A percentile compares a stretch with the other conserved stretches of the same genome.
phyloP scores from a whole-genome alignment of 495 filamentous ascomycete genomes.

The Penicillium salamii region DNA sequence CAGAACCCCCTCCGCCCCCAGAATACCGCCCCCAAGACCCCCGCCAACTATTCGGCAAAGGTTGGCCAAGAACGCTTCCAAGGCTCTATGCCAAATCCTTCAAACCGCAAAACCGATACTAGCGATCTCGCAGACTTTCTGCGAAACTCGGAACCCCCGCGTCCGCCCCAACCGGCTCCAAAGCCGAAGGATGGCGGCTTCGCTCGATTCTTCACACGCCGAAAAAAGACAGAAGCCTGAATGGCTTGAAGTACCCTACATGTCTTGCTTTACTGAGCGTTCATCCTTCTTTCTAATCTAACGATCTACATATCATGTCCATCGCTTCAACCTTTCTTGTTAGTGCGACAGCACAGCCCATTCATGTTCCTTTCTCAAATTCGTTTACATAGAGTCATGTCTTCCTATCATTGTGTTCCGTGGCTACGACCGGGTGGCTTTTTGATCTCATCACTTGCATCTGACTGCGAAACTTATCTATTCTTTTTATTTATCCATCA shows the following conservation, averaged over 20 bases:
- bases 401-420: constrained; percentile 7
- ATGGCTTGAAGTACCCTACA: constrained; percentile 5
- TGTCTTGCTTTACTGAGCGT: constrained; percentile 36
- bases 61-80: constrained; percentile 36
- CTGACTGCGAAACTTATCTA: constrained; percentile 1
- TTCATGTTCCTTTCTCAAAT: not conserved
- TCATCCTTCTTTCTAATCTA: constrained; percentile 21
- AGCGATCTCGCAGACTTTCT: constrained; percentile 80
- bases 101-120: constrained; percentile 49
- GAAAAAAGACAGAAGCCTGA: constrained; percentile 42
- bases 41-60: constrained; percentile 41
- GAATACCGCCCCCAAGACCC: constrained; percentile 9
- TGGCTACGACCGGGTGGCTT: constrained; percentile 19
- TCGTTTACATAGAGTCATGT: constrained; percentile 12
- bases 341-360: constrained; percentile 4
- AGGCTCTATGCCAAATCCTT: constrained; percentile 25
- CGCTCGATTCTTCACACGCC: constrained; percentile 41
- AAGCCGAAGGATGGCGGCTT: constrained; percentile 31
- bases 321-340: constrained; percentile 19
- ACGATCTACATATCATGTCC: constrained; percentile 30
- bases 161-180: constrained; percentile 21
- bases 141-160: constrained; percentile 70
- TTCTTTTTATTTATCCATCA: constrained; percentile 7
- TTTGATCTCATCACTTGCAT: constrained; percentile 3
- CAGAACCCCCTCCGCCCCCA: constrained; percentile 34